Evolutionary conservation across 345 rosid genomes (phyloP), one percentile per base, ranked within the genome.

Genomic region (Acer campestre): DNA sequence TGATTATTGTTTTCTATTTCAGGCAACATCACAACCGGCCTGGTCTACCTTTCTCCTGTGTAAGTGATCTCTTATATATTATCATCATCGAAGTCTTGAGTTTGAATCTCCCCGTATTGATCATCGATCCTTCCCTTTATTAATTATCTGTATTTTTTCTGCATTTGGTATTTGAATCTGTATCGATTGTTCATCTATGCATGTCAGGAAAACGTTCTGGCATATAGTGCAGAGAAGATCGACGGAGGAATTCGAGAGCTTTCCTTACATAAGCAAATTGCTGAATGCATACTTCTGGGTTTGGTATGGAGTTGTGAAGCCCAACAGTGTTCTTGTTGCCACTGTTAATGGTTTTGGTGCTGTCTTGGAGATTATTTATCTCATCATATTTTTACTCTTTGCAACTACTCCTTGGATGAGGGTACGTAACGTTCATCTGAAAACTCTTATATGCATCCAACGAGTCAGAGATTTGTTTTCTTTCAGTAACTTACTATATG

Each of bases 311-410:
- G 66, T 90, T 22, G 80, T 88, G 44, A 92, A 93, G 77, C 97
- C 97, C 2, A 79, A 89, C 74, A 89, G 92, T 59, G 9, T 86
- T 51, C 88, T 92, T 16, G 93, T 94, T 1, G 96, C 97, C 58
- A 92, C 98, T 12, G 85, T 94, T 38, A 94, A 94, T 78, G 93
- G 92, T 4, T 92, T 94, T 66, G 97, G 98, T 62, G 83, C 84
- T 48, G 72, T 88, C 13, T 80, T 84, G 27, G 95, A 88, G 82
- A 79, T 85, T 69, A 76, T 85, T 35, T 94, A 79, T 59, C 83
- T 94, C 59, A 22, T 73, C 44, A 81, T 92, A 14, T 94, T 92
- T 83, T 89, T 94, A 29, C 55, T 89, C 51, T 90, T 75, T 69
- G 90, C 90, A 77, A 81, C 94, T 35, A 35, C 38, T 75, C 85